Evolutionary conservation across 1,284 basidiomycete species (phyloP).

Genomic region (Ceratobasidium papillatum): DNA sequence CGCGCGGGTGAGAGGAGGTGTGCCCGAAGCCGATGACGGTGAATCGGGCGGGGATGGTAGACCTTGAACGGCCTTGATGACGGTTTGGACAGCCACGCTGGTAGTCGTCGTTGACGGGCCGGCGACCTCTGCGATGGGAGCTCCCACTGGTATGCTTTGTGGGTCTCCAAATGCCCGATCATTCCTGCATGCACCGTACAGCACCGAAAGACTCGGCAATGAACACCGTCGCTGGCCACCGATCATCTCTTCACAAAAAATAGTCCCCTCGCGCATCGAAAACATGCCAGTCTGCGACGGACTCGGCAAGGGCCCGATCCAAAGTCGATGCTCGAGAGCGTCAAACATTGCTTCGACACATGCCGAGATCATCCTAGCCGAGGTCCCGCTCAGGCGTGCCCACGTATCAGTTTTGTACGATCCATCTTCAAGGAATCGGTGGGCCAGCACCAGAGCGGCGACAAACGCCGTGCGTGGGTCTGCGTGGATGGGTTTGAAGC

Average conservation of each 20-base stretch:
- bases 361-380: constrained; percentile 31
- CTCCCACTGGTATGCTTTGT: not conserved
- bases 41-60: constrained; percentile 31
- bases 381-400: constrained; percentile 20
- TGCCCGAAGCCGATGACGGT: constrained; percentile 1
- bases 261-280: constrained; percentile 38
- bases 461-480: constrained; percentile 34
- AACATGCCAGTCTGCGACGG: constrained; percentile 25
- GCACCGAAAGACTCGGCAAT: constrained; percentile 25
- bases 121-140: not conserved
- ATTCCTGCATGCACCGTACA: constrained; percentile 12
- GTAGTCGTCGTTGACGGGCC: constrained; percentile 1
- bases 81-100: not conserved
- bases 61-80: constrained; percentile 13
- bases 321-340: constrained; percentile 36
- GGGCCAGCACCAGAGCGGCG: constrained; percentile 30
- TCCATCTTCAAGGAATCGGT: constrained; percentile 35
- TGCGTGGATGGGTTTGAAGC: constrained; percentile 3
- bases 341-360: constrained; percentile 38
- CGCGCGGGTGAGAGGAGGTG: constrained; percentile 10
- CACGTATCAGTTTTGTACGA: constrained; percentile 37
- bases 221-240: constrained; percentile 33
- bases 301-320: constrained; percentile 18
- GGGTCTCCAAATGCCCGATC: constrained; percentile 32
- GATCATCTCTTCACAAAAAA: constrained; percentile 32